Conservation (phyloP, 805 yeast genomes). For the Sugiyamaella chiloensis region DNA sequence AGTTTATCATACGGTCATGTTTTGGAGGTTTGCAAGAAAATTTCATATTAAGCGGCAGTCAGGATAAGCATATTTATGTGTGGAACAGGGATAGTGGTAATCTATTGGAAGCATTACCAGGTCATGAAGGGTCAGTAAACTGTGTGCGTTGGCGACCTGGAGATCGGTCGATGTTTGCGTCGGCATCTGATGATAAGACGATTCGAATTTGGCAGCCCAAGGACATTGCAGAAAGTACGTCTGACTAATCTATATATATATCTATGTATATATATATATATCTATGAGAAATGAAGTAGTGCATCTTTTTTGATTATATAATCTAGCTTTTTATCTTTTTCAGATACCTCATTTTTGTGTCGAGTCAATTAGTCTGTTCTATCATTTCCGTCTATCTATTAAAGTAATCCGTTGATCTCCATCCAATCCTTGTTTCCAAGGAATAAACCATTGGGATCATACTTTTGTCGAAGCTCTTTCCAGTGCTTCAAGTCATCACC, state of each 20-base stretch:
- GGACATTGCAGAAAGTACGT: neutral
- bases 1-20: constrained; percentile 69
- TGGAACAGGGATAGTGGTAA: constrained; percentile 77
- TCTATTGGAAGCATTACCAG: constrained; percentile 56
- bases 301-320: too few species aligned
- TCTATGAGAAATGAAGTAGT: too few species aligned
- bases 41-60: constrained; percentile 75
- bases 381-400: too few species aligned
- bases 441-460: constrained; percentile 82
- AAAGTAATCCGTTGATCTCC: constrained; percentile 58
- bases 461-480: constrained; percentile 58
- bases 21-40: constrained; percentile 72
- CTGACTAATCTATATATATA: too few species aligned
- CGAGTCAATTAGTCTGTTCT: too few species aligned
- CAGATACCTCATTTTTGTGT: too few species aligned
- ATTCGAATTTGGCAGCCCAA: constrained; percentile 48
- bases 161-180: constrained; percentile 57
- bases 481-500: constrained; percentile 64
- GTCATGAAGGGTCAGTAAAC: constrained; percentile 66
- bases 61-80: constrained; percentile 71
- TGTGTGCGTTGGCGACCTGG: constrained; percentile 72
- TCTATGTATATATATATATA: too few species aligned
- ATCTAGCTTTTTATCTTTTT: neutral
- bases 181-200: constrained; percentile 78
- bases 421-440: constrained; percentile 79